A percentile compares a stretch with the other conserved stretches of the same genome.
Evolutionary conservation across 805 yeast genomes (phyloP).

Genomic region (Kregervanrija fluxuum): DNA sequence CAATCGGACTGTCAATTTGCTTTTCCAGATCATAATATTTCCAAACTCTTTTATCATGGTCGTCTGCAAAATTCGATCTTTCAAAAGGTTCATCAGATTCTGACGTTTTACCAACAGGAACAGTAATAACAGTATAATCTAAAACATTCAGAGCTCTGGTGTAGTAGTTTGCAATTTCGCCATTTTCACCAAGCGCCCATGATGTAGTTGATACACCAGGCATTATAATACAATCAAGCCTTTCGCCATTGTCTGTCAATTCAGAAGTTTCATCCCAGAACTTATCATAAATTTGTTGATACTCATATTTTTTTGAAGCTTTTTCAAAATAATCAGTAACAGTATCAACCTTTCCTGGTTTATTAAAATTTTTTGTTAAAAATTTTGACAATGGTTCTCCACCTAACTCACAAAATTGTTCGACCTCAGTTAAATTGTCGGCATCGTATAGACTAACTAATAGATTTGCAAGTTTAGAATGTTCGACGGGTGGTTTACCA

Average conservation of each 20-base stretch:
- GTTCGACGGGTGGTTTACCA: conserved; percentile 28
- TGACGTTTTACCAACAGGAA: conserved; percentile 38
- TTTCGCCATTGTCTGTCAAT: conserved; percentile 29
- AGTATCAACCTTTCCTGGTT: conserved; percentile 14
- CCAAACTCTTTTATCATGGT: conserved; percentile 30
- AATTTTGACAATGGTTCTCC: conserved; percentile 25
- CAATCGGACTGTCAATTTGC: conserved; percentile 42
- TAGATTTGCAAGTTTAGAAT: conserved; percentile 21
- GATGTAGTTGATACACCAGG: conserved; percentile 39
- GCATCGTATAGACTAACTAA: conserved; percentile 18
- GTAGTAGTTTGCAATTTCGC: conserved; percentile 38
- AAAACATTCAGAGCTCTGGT: conserved; percentile 48
- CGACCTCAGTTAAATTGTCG: conserved; percentile 23
- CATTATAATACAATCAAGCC: conserved; percentile 42
- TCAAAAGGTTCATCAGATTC: conserved; percentile 29
- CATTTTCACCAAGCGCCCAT: conserved; percentile 34
- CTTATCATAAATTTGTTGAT: conserved; percentile 31
- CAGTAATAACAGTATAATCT: conserved; percentile 40
- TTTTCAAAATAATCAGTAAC: conserved; percentile 34
- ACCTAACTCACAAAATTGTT: conserved; percentile 16
- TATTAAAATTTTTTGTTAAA: conserved; percentile 11
- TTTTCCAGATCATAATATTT: conserved; percentile 37
- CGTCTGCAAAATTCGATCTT: conserved; percentile 26
- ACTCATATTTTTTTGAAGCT: conserved; percentile 27
- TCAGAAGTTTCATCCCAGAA: conserved; percentile 30